Percentiles rank a stretch among this genome's conserved stretches.
These are phyloP conservation scores for Xylaria hypoxylon DNA, from an alignment of 2,329 filamentous ascomycete genomes.

Conservation along the genomic window DNA sequence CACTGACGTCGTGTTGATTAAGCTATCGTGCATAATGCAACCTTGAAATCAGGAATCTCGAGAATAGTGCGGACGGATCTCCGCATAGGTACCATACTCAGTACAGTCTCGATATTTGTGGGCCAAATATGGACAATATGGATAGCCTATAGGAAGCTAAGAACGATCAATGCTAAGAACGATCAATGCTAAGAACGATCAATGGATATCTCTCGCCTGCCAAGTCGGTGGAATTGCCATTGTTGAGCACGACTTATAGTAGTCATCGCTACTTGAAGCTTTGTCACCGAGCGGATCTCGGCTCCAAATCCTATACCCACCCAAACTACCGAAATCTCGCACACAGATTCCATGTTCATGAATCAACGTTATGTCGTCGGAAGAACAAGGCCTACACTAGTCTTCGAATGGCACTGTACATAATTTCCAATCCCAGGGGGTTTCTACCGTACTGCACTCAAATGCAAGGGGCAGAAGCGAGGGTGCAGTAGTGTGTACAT, in stretches of 20 bases:
- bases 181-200: neutral
- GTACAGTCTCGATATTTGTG: neutral
- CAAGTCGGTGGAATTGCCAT: conserved; percentile 9
- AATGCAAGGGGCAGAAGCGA: neutral
- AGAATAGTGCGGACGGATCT: conserved; percentile 8
- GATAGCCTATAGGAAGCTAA: neutral
- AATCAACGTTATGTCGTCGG: neutral
- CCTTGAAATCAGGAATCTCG: neutral
- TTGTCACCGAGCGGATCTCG: conserved; percentile 8
- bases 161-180: neutral
- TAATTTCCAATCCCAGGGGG: conserved; percentile 19
- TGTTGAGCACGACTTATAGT: neutral
- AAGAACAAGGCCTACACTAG: conserved; percentile 8
- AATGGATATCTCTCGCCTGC: conserved; percentile 3
- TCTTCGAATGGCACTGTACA: conserved; percentile 6
- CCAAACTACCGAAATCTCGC: too few relatives aligned
- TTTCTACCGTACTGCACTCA: too few relatives aligned
- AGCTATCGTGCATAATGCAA: conserved; percentile 5
- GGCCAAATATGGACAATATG: neutral
- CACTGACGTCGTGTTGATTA: conserved; percentile 9
- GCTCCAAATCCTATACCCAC: neutral
- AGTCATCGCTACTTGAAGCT: neutral
- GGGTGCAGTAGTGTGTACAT: too few relatives aligned
- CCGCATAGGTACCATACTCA: conserved; percentile 11
- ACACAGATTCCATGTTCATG: neutral